Evolutionary conservation across 805 yeast genomes (phyloP), one percentile per base, ranked within the genome.

Genomic region (Wickerhamomyces pijperi): DNA sequence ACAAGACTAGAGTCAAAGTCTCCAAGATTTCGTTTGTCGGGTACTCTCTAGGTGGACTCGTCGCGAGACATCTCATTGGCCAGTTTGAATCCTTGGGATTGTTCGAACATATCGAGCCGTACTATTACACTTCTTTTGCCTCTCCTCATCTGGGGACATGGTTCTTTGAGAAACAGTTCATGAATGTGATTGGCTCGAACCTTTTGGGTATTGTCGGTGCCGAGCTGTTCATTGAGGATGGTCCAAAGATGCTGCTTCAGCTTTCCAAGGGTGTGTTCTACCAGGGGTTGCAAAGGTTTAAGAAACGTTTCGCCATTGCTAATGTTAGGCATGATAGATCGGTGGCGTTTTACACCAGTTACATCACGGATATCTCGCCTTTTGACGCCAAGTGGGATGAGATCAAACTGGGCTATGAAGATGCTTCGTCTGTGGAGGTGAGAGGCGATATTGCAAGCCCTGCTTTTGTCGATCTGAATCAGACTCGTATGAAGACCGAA

Each of bases 41-140:
- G 0, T 90, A 88, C 56, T 84, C 95, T 0, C 62, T 90, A 42
- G 97, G 97, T 18, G 97, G 97, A 0, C 60, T 88, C 28, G 75
- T 90, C 25, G 68, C 87, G 0, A 65, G 97, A 37, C 87, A 84
- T 55, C 78, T 86, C 19, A 67, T 87, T 36, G 97, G 97, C 2
- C 66, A 81, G 35, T 63, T 77, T 46, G 71, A 56, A 58, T 78
- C 65, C 44, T 70, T 63, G 48, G 67, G 61, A 43, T 72, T 68
- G 53, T 84, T 78, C 48, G 71, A 70, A 2, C 50, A 51, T 2
- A 68, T 84, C 17, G 67, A 68, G 42, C 95, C 96, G 0, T 62
- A 71, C 18, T 47, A 68, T 32, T 81, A 76, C 46, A 65, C 80
- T 3, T 77, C 86, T 0, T 72, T 90, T 67, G 83, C 90, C 36